Conservation (phyloP, 2,329 filamentous ascomycete species). For the Venturia asperata region DNA sequence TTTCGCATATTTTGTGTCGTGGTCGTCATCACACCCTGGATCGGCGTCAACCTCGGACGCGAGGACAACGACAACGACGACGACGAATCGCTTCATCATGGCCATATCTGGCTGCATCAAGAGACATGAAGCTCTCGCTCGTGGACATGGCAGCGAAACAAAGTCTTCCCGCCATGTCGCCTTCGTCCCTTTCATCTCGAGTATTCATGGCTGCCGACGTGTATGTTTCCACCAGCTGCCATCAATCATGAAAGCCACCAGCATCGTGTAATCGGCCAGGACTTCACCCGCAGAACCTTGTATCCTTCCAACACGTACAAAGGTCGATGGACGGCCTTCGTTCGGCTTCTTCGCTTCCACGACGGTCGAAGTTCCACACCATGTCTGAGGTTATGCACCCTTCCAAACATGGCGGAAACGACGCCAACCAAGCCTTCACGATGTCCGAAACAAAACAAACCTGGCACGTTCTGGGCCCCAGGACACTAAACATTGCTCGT, state of each 20-base stretch:
- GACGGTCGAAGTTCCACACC: neutral
- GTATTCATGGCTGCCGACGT: neutral
- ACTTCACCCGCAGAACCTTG: neutral
- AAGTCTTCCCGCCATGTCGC: neutral
- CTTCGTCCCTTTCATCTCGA: conserved; percentile 4
- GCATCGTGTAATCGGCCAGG: neutral
- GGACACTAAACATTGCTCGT: neutral
- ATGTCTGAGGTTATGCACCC: neutral
- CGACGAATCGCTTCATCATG: neutral
- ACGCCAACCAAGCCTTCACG: neutral
- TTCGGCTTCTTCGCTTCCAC: neutral
- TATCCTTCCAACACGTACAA: neutral
- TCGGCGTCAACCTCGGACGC: neutral
- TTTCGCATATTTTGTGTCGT: neutral
- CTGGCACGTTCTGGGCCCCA: conserved; percentile 9
- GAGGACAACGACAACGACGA: neutral
- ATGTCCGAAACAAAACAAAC: conserved; percentile 2
- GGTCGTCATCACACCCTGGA: neutral
- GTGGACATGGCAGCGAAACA: neutral
- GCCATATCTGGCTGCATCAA: neutral
- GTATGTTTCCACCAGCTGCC: neutral
- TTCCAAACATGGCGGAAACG: neutral
- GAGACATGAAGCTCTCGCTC: neutral
- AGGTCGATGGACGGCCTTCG: neutral
- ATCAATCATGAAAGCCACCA: neutral